Conservation (phyloP, 352 stramenopile genomes). For the Pythium rhizo-oryzae region DNA sequence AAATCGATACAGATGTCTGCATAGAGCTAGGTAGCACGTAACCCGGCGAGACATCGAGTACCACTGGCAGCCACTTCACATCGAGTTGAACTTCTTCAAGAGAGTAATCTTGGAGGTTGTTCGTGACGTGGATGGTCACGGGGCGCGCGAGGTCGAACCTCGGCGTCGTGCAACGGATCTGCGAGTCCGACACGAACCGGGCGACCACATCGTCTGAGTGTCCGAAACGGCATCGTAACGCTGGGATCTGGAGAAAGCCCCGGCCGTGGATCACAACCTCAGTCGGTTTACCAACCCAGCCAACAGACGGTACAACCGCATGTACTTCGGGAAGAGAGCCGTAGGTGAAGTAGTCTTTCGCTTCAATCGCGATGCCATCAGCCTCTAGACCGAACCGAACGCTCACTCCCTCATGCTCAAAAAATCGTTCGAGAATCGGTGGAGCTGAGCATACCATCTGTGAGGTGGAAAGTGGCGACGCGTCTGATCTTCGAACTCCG, state of each 20-base stretch:
- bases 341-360: background rate
- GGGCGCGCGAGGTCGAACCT: conserved; percentile 29
- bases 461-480: background rate
- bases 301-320: conserved; percentile 21
- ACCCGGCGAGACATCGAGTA: conserved; percentile 40
- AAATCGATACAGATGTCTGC: background rate
- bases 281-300: conserved; percentile 38
- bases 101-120: conserved; percentile 62
- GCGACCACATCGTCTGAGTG: conserved; percentile 32
- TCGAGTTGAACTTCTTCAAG: conserved; percentile 35
- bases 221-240: conserved; percentile 50
- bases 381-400: conserved; percentile 6
- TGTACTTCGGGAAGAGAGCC: background rate
- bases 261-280: conserved; percentile 33
- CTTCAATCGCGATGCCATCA: background rate
- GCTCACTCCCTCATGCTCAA: background rate
- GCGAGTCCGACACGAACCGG: conserved; percentile 38
- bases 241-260: conserved; percentile 38
- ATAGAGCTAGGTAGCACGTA: background rate
- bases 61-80: conserved; percentile 36
- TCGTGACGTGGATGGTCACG: conserved; percentile 49
- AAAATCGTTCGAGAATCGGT: background rate
- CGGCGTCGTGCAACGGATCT: conserved; percentile 38
- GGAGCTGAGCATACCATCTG: conserved; percentile 17
- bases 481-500: conserved; percentile 1